These are phyloP conservation scores for Ottelia alismoides DNA, from an alignment of 106 monocot species.

Conservation along the genomic window DNA sequence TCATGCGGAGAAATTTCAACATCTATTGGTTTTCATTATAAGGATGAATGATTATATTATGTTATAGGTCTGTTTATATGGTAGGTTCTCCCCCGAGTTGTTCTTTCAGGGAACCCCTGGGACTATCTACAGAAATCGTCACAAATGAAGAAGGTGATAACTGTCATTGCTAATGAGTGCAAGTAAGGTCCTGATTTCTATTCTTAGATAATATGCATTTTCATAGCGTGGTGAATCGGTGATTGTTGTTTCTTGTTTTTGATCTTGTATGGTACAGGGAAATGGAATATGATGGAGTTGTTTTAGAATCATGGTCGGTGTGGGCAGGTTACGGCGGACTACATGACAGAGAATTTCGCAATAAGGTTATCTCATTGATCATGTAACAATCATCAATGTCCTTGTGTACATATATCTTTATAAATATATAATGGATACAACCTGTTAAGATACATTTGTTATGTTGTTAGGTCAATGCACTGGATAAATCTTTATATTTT, in stretches of 20 bases:
- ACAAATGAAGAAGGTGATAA: conserved; percentile 42
- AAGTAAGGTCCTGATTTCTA: conserved; percentile 25
- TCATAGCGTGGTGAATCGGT: neutral
- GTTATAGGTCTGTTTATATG: too few species aligned
- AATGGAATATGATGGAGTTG: conserved; percentile 94
- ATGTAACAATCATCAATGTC: too few species aligned
- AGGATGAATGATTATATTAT: too few species aligned
- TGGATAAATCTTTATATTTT: too few species aligned
- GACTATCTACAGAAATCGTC: conserved; percentile 56
- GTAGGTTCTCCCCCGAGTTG: conserved; percentile 85
- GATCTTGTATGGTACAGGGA: conserved; percentile 37
- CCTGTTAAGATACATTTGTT: too few species aligned
- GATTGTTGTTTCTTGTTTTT: neutral
- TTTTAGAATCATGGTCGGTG: conserved; percentile 95
- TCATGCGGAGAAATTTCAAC: too few species aligned
- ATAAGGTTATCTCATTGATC: too few species aligned
- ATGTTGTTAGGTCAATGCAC: too few species aligned
- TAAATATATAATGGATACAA: too few species aligned
- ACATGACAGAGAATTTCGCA: conserved; percentile 47
- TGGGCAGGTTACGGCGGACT: conserved; percentile 78
- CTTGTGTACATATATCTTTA: too few species aligned
- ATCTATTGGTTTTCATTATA: too few species aligned
- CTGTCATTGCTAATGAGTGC: conserved; percentile 77
- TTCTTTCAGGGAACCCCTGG: conserved; percentile 60
- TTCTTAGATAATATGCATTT: neutral